Base-by-base conservation (phyloP, 176 grass and related monocot genomes). In the Bromus sterilis region DNA sequence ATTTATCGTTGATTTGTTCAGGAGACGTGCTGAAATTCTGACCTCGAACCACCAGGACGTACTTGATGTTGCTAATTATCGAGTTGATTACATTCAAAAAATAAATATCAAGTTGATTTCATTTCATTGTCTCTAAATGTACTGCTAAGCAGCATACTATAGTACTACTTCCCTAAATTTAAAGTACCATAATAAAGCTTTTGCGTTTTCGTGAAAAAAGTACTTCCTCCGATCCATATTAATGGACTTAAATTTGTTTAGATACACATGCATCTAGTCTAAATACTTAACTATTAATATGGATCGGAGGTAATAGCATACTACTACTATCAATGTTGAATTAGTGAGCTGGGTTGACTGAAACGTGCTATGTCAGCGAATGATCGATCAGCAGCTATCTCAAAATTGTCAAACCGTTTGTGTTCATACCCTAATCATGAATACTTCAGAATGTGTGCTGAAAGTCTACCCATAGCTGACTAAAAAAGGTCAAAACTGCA, bases 21-120 rank as follows among this genome's bases (percentile, higher is more conserved):
- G 16, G 9, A 53, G 66, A 89, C 82, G 82, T 84, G 82, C 61
- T 70, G 69, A 35, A 28, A 37, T 24, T 24, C 16, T 18, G 11
- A 7, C 46, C 74, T 32, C 49, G 33, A 58, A 33, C 36, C 62
- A n/a, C 18, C 14, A 0, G 39, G 28, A 56, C 46, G 37, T 79
- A 69, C 24, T 33, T 20, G 61, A 12, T 79, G 58, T 25, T 44
- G 57, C 31, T 51, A 18, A 1, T 49, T 40, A 20, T 59, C 20
- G n/a, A 32, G 15, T 18, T 43, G 61, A 24, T 51, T n/a, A n/a
- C n/a, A n/a, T n/a, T n/a, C n/a, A 34, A 34, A 34, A 34, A 34
- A 53, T 5, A 18, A 29, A 75, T 26, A 33, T 21, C n/a, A n/a
- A n/a, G n/a, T n/a, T n/a, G n/a, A n/a, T n/a, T n/a, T n/a, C n/a